phyloP scores from a whole-genome alignment of 371 early-diverging fungal species.

The Mortierella sp. region DNA sequence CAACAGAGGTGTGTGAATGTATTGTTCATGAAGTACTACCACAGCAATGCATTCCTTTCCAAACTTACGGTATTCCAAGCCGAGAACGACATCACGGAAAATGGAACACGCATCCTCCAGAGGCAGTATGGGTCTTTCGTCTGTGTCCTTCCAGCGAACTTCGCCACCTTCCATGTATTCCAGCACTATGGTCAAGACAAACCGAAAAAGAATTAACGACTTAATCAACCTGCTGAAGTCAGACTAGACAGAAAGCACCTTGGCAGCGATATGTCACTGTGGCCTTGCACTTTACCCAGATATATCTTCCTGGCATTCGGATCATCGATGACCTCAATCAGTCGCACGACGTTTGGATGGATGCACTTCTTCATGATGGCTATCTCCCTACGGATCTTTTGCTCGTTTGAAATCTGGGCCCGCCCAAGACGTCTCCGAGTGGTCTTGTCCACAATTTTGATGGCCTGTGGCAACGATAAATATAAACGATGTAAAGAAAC shows the following conservation, averaged over 20 bases:
- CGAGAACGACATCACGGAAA: constrained; percentile 91
- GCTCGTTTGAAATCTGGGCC: constrained; percentile 74
- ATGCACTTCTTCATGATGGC: constrained; percentile 94
- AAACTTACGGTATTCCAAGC: constrained; percentile 84
- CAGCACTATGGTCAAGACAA: constrained; percentile 63
- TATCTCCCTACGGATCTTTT: constrained; percentile 93
- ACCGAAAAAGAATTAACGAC: not conserved
- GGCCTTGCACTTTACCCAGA: constrained; percentile 63
- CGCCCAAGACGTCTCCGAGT: constrained; percentile 75
- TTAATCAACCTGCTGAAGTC: too few species aligned
- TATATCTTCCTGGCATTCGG: constrained; percentile 91
- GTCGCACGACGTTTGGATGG: constrained; percentile 92
- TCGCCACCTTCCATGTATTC: constrained; percentile 95
- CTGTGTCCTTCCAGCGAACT: constrained; percentile 85
- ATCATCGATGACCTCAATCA: constrained; percentile 96
- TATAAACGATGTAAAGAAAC: not conserved
- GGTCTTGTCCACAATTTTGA: constrained; percentile 87
- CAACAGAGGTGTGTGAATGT: not conserved
- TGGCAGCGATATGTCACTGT: not conserved
- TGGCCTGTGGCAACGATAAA: constrained; percentile 66
- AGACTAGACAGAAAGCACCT: too few species aligned
- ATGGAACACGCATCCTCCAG: constrained; percentile 78
- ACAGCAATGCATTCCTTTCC: too few species aligned
- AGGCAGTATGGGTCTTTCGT: constrained; percentile 74
- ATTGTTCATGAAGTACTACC: too few species aligned